Conservation (phyloP, 139 green algal genomes). For the Coelastrella sp. region DNA sequence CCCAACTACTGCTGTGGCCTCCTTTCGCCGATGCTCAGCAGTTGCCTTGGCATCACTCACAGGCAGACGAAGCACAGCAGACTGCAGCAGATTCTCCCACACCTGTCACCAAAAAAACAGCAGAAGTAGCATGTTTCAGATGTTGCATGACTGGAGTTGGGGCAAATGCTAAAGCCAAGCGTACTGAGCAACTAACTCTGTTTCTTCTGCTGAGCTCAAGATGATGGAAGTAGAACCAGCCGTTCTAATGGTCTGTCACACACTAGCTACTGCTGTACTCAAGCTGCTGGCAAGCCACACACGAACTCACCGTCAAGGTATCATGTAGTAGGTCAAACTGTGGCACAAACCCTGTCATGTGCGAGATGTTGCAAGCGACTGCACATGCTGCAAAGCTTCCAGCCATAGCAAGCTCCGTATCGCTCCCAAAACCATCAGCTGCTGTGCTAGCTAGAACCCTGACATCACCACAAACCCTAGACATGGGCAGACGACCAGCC, state of each 20-base stretch:
- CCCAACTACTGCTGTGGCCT: not conserved
- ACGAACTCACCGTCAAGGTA: conserved; percentile 35
- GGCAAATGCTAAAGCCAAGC: too few species aligned
- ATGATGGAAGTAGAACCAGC: too few species aligned
- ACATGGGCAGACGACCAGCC: conserved; percentile 12
- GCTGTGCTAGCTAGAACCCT: not conserved
- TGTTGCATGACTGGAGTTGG: too few species aligned
- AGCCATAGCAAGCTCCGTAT: not conserved
- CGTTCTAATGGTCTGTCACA: too few species aligned
- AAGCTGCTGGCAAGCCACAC: too few species aligned
- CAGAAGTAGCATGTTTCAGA: too few species aligned
- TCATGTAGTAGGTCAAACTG: conserved; percentile 42
- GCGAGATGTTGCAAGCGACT: not conserved
- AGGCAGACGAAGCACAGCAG: conserved; percentile 17
- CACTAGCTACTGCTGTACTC: too few species aligned
- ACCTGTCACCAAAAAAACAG: too few species aligned
- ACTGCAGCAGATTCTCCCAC: conserved; percentile 19
- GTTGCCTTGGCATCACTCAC: not conserved
- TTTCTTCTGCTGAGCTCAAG: too few species aligned
- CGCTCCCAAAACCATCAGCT: not conserved
- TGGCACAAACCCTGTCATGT: conserved; percentile 34
- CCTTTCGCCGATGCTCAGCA: not conserved
- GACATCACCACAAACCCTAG: conserved; percentile 1
- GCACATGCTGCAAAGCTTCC: not conserved
- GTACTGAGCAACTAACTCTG: too few species aligned